Percentiles rank a stretch among this genome's conserved stretches.
Evolutionary conservation across 371 early-diverging fungal species (phyloP).

Genomic region (Apophysomyces elegans): DNA sequence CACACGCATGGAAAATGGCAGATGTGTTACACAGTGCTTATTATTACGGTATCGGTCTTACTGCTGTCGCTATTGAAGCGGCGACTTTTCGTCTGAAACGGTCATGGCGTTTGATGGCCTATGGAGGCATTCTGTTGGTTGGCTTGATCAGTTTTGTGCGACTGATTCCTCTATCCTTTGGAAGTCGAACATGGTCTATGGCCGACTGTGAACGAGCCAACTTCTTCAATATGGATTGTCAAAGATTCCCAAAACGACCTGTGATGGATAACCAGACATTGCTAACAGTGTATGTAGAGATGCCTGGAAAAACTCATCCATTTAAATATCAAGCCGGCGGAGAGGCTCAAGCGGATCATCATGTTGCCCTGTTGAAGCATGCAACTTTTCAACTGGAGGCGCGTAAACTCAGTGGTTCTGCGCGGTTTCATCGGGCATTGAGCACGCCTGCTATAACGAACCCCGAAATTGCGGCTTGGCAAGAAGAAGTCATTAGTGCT

Average conservation of each 20-base stretch:
- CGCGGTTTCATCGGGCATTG: conserved; percentile 34
- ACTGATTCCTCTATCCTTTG: conserved; percentile 27
- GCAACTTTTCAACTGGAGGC: conserved; percentile 20
- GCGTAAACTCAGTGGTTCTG: conserved; percentile 17
- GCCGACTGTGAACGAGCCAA: conserved; percentile 8
- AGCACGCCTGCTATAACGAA: conserved; percentile 29
- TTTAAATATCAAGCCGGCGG: conserved; percentile 33
- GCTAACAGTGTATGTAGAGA: conserved; percentile 20
- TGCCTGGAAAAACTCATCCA: conserved; percentile 27
- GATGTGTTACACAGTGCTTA: conserved; percentile 36
- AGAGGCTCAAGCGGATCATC: conserved; percentile 30
- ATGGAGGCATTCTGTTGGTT: conserved; percentile 22
- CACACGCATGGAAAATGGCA: conserved; percentile 18
- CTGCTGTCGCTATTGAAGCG: conserved; percentile 29
- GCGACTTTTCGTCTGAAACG: conserved; percentile 22
- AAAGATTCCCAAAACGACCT: conserved; percentile 14
- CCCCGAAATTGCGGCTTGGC: conserved; percentile 24
- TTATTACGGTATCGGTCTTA: conserved; percentile 21
- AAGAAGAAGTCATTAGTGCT: conserved; percentile 8
- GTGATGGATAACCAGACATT: conserved; percentile 2
- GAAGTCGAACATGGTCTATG: conserved; percentile 10
- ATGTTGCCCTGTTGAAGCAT: conserved; percentile 24
- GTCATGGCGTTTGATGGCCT: conserved; percentile 17
- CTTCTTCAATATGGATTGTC: conserved; percentile 16
- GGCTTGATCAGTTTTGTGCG: conserved; percentile 16